These are phyloP conservation scores for Backusella psychrophila DNA, from an alignment of 192 early-diverging fungal genomes.

Conservation along the genomic window DNA sequence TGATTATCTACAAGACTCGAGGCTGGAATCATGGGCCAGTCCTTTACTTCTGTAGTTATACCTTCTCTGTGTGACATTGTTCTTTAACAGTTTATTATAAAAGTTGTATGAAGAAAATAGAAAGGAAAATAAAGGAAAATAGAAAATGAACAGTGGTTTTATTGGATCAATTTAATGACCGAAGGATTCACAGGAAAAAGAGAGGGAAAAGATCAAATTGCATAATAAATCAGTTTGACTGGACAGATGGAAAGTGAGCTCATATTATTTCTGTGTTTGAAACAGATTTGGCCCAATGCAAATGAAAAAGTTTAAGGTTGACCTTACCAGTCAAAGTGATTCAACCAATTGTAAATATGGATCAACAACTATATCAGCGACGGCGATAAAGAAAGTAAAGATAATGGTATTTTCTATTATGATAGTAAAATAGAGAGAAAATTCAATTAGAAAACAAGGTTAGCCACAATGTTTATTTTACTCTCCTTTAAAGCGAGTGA, in stretches of 20 bases:
- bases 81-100: neutral
- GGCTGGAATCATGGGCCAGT: conserved; percentile 71
- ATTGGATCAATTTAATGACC: neutral
- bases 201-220: neutral
- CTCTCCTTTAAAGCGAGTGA: too few relatives aligned
- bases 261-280: neutral
- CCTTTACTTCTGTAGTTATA: conserved; percentile 15
- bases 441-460: too few relatives aligned
- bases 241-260: neutral
- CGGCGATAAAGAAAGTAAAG: neutral
- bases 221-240: neutral
- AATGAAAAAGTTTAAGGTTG: neutral
- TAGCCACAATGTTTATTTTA: too few relatives aligned
- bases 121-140: neutral
- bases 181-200: neutral
- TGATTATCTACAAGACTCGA: conserved; percentile 59
- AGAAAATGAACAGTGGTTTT: neutral
- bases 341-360: neutral
- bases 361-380: neutral
- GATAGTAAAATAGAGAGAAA: too few relatives aligned
- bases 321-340: too few relatives aligned
- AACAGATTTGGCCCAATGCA: neutral
- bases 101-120: neutral
- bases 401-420: neutral
- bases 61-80: conserved; percentile 16